phyloP scores from a whole-genome alignment of 2,329 filamentous ascomycete genomes.

The Epichloe scottii region DNA sequence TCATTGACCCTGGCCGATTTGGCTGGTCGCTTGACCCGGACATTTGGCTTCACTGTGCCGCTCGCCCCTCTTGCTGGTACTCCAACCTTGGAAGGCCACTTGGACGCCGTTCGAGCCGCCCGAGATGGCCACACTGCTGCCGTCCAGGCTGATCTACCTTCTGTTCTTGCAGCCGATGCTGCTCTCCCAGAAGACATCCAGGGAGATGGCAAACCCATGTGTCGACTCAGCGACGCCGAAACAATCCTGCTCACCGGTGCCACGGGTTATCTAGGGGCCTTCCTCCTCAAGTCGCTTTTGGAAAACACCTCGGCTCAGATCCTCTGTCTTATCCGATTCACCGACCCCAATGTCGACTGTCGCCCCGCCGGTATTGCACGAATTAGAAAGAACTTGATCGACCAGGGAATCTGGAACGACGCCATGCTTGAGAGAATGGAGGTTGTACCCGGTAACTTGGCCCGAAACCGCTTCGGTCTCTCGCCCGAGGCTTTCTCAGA shows the following conservation, averaged over 20 bases:
- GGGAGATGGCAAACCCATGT: slow-evolving; percentile 38
- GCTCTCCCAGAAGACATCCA: slow-evolving; percentile 58
- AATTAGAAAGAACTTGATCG: slow-evolving; percentile 64
- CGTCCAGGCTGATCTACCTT: slow-evolving; percentile 62
- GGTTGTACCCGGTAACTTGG: slow-evolving; percentile 61
- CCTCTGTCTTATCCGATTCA: slow-evolving; percentile 61
- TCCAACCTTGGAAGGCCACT: slow-evolving; percentile 59
- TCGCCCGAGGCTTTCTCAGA: slow-evolving; percentile 51
- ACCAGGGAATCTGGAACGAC: slow-evolving; percentile 66
- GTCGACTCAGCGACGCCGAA: slow-evolving; percentile 49
- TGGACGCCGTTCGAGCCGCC: slow-evolving; percentile 57
- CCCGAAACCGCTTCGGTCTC: slow-evolving; percentile 56
- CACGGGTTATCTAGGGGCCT: slow-evolving; percentile 66
- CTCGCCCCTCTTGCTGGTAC: slow-evolving; percentile 58
- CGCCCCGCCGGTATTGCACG: slow-evolving; percentile 56
- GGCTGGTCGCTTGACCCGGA: slow-evolving; percentile 54
- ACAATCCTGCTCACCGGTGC: slow-evolving; percentile 63
- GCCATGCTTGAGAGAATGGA: slow-evolving; percentile 67
- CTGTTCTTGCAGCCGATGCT: slow-evolving; percentile 54
- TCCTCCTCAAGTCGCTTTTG: slow-evolving; percentile 56
- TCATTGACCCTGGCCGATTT: slow-evolving; percentile 67
- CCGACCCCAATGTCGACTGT: slow-evolving; percentile 52
- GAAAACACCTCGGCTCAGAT: slow-evolving; percentile 57
- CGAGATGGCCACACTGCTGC: slow-evolving; percentile 62
- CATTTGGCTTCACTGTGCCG: slow-evolving; percentile 62